A percentile compares a stretch with the other conserved stretches of the same genome.
Conservation (phyloP, 148 eudicot species). For the Pouteria glomerata region DNA sequence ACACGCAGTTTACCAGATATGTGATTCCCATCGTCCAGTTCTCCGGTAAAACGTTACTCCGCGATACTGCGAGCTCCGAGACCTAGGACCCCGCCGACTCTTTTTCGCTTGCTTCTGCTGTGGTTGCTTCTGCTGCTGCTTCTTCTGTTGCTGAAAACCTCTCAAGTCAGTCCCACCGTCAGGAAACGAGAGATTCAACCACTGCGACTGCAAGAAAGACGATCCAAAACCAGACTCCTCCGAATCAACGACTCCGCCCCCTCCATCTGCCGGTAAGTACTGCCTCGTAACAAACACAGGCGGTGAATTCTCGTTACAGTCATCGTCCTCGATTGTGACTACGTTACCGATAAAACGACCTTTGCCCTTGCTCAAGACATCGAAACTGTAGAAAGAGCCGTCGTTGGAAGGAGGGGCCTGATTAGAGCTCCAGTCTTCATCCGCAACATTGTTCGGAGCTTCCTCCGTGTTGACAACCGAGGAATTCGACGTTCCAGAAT, state of each 20-base stretch:
- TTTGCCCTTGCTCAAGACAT: slow-evolving; percentile 13
- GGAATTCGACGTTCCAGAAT: slow-evolving; percentile 49
- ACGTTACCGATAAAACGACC: background rate
- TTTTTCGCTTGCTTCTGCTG: too few species aligned
- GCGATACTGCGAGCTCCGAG: slow-evolving; percentile 85
- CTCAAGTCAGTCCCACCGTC: slow-evolving; percentile 23
- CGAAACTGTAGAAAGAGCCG: slow-evolving; percentile 15
- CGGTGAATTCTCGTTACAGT: too few species aligned
- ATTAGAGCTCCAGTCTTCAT: slow-evolving; percentile 18
- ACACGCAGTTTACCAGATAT: slow-evolving; percentile 54
- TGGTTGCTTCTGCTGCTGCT: too few species aligned
- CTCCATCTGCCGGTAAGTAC: slow-evolving; percentile 41
- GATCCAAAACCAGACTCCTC: slow-evolving; percentile 12
- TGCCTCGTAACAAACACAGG: slow-evolving; percentile 28
- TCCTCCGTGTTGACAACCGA: slow-evolving; percentile 44
- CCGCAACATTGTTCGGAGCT: slow-evolving; percentile 24
- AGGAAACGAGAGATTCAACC: slow-evolving; percentile 49
- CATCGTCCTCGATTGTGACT: background rate
- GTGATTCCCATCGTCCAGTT: slow-evolving; percentile 96
- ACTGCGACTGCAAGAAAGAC: slow-evolving; percentile 25
- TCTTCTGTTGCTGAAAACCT: slow-evolving; percentile 14
- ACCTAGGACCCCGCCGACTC: slow-evolving; percentile 87
- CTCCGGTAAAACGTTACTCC: slow-evolving; percentile 92
- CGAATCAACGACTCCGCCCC: too few species aligned
- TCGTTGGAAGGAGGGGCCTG: slow-evolving; percentile 7